Evolutionary conservation across 306 rosid genomes (phyloP).

Genomic region (cucumber (Cucumis sativus)): Cucumber_9930_V3 NC_026659.2:5133501-5134000

Average conservation of each 20-base stretch:
- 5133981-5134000: constrained; percentile 11
- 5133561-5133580: constrained; percentile 86
- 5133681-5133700: constrained; percentile 82
- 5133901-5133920: neutral
- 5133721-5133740: constrained; percentile 82
- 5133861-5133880: neutral
- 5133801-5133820: constrained; percentile 75
- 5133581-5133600: constrained; percentile 42
- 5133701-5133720: constrained; percentile 74
- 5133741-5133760: constrained; percentile 95
- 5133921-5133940: neutral
- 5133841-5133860: neutral
- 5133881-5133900: neutral
- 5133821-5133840: constrained; percentile 48
- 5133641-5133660: constrained; percentile 49
- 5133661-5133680: constrained; percentile 56
- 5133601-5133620: constrained; percentile 47
- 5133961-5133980: constrained; percentile 11
- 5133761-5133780: constrained; percentile 65
- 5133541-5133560: constrained; percentile 93
- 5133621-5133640: constrained; percentile 23
- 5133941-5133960: constrained; percentile 22
- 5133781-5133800: constrained; percentile 66
- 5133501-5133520: constrained; percentile 75
- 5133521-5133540: constrained; percentile 98